Evolutionary conservation across 768 basidiomycete species (phyloP).

Genomic region (Suillus cothurnatus): DNA sequence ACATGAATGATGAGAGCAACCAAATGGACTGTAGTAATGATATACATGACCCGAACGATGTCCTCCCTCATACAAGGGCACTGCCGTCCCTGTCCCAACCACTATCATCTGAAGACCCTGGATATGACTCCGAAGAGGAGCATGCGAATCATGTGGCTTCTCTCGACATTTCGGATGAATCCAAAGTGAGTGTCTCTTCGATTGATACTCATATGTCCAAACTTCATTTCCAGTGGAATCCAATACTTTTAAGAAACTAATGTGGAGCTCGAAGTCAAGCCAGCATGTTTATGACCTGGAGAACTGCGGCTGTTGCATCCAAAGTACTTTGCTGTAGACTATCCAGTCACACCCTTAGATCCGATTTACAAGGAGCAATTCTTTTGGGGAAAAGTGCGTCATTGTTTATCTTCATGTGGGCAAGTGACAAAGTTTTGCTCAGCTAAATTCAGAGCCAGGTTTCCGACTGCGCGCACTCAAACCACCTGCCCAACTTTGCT

Average conservation of each 20-base stretch:
- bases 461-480: not conserved
- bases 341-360: too few species aligned
- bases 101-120: not conserved
- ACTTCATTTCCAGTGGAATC: slow-evolving; percentile 24
- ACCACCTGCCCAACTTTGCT: not conserved
- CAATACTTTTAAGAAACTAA: slow-evolving; percentile 24
- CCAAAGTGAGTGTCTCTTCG: too few species aligned
- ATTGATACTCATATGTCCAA: not conserved
- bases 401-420: too few species aligned
- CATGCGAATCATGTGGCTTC: slow-evolving; percentile 24
- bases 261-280: slow-evolving; percentile 6
- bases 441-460: slow-evolving; percentile 4
- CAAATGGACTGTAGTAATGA: not conserved
- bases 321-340: slow-evolving; percentile 21
- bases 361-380: too few species aligned
- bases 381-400: slow-evolving; percentile 26
- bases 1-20: not conserved
- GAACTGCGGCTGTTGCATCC: slow-evolving; percentile 12
- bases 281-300: slow-evolving; percentile 4
- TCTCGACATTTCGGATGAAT: too few species aligned
- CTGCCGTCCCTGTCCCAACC: not conserved
- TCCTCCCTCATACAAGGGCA: not conserved
- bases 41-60: not conserved
- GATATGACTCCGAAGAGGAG: slow-evolving; percentile 25
- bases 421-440: not conserved